Evolutionary conservation across 176 grass and related monocot genomes (phyloP).

Genomic region (Bothriochloa decipiens): DNA sequence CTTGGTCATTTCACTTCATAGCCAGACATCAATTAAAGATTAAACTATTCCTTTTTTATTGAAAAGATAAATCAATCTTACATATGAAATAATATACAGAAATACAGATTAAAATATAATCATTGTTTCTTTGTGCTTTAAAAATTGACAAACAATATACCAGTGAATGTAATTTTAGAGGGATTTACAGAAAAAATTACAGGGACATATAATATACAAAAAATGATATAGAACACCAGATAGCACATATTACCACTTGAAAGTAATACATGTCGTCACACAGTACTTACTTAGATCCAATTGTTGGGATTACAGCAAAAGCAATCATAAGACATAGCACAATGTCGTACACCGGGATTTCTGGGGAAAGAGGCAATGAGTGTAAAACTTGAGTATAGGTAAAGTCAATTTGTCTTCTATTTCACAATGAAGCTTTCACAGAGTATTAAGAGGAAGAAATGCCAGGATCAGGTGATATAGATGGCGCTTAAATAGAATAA

Average conservation of each 20-base stretch:
- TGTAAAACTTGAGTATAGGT: conserved; percentile 20
- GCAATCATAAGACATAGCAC: conserved; percentile 76
- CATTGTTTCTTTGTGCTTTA: not conserved
- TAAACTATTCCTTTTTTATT: not conserved
- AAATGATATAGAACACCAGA: not conserved
- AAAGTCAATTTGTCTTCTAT: not conserved
- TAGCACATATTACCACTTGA: conserved; percentile 24
- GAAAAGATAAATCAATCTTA: not conserved
- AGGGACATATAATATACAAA: not conserved
- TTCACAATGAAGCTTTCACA: not conserved
- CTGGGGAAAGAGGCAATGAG: conserved; percentile 52
- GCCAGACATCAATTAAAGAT: not conserved
- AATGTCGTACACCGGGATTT: conserved; percentile 71
- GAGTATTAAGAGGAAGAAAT: not conserved
- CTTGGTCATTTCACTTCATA: not conserved
- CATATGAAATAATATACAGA: not conserved
- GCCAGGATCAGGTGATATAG: not conserved
- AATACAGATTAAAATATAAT: not conserved
- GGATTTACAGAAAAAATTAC: not conserved
- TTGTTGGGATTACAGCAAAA: conserved; percentile 93
- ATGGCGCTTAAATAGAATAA: not conserved
- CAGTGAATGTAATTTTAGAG: not conserved
- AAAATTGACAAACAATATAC: not conserved
- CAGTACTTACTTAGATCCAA: conserved; percentile 78
- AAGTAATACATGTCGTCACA: conserved; percentile 14